These are phyloP conservation scores for Rhizoclosmatium globosum DNA, from an alignment of 192 early-diverging fungal species.

Conservation along the genomic window DNA sequence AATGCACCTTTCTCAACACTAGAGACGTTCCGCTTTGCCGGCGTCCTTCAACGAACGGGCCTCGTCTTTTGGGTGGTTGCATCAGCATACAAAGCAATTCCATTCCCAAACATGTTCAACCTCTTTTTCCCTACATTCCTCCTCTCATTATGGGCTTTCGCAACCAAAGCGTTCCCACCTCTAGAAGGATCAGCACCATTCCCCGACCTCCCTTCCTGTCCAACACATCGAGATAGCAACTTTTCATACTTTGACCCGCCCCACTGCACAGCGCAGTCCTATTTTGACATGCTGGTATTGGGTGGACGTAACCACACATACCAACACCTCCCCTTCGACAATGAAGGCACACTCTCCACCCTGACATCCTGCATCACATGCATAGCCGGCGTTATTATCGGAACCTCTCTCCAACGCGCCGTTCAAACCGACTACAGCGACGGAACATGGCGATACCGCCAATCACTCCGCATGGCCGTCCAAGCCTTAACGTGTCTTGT, in stretches of 20 bases:
- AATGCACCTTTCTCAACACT: slow-evolving; percentile 35
- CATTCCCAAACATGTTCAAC: slow-evolving; percentile 11
- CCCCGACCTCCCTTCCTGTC: slow-evolving; percentile 10
- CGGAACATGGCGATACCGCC: slow-evolving; percentile 29
- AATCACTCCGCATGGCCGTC: neutral
- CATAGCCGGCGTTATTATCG: slow-evolving; percentile 56
- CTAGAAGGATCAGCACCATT: neutral
- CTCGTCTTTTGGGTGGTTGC: slow-evolving; percentile 31
- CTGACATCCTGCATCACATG: slow-evolving; percentile 53
- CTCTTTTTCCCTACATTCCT: slow-evolving; percentile 19
- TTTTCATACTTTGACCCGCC: slow-evolving; percentile 38
- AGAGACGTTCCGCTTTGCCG: slow-evolving; percentile 4
- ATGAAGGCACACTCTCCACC: slow-evolving; percentile 58
- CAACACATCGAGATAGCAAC: neutral
- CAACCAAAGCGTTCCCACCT: neutral
- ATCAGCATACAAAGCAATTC: slow-evolving; percentile 20
- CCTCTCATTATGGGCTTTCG: neutral
- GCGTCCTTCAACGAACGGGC: slow-evolving; percentile 30
- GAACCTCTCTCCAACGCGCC: slow-evolving; percentile 17
- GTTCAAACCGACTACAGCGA: slow-evolving; percentile 22
- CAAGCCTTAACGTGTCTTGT: neutral
- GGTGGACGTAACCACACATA: slow-evolving; percentile 44
- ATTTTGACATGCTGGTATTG: slow-evolving; percentile 47
- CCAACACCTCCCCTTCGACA: slow-evolving; percentile 48
- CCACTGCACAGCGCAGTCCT: slow-evolving; percentile 56